Evolutionary conservation across 2,329 filamentous ascomycete species (phyloP), one percentile per base, ranked within the genome.

Genomic region (Cladophialophora immunda): DNA sequence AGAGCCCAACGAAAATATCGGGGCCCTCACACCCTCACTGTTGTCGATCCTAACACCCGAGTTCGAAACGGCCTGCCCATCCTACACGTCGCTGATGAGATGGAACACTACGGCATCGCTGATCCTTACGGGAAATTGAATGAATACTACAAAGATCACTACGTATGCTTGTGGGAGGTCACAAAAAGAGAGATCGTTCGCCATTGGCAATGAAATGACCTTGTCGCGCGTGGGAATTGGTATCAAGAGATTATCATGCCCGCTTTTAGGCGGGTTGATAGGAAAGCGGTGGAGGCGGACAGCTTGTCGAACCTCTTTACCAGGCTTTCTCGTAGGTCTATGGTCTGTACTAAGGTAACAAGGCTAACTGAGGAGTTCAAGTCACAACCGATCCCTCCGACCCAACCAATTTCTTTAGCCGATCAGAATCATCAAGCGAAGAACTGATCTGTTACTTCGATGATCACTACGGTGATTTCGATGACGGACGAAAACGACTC

Each of bases 151-250:
- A 56, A 53, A 27, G 45, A 70, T 67, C 64, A 67, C 67, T 65
- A 67, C 54, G 30, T 70, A 53, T 70, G 67, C 66, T 56, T 70
- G 56, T 70, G 67, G 68, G 62, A 69, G 62, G 67, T 70, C 53
- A 53, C 68, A 53, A 52, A 60, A 34, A 50, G 22, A 32, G 67
- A 70, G 64, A 58, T 70, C 30, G 36, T 69, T 25, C 64, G 68
- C 34, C 22, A 57, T 27, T 70, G 64, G 68, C 17, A 52, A 57
- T 70, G 58, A 47, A 25, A 69, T 17, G 68, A 45, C 54, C 62
- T 69, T 64, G 36, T 45, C 34, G 27, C 25, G 41, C 38, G 59
- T 64, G 25, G 58, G 41, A 62, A 69, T 30, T 69, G 65, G 67
- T 64, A 68, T 68, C n/a, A 69, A 30, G 57, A 68, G 11, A 68